phyloP scores from a whole-genome alignment of 2,329 filamentous ascomycete genomes.

The Byssochlamys sp. region DNA sequence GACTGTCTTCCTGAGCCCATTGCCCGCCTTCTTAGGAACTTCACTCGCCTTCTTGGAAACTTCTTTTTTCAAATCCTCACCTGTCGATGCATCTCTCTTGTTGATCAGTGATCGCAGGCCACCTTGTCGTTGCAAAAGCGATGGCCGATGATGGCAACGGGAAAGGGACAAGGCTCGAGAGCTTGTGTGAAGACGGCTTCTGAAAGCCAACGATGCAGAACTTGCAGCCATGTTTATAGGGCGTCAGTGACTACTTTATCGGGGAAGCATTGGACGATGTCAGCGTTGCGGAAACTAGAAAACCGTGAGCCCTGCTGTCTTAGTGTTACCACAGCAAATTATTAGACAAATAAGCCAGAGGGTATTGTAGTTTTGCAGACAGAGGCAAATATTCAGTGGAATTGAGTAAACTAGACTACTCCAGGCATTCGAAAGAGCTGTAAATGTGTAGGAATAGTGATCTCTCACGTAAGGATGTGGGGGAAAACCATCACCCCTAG shows the following conservation, averaged over 20 bases:
- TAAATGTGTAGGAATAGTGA: neutral
- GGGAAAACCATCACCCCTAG: neutral
- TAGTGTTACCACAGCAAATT: neutral
- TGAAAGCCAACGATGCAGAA: neutral
- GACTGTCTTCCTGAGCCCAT: conserved; percentile 19
- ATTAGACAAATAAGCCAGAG: neutral
- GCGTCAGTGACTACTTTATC: neutral
- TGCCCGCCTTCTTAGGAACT: conserved; percentile 16
- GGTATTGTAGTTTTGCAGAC: neutral
- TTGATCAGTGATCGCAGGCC: conserved; percentile 7
- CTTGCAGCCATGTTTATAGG: neutral
- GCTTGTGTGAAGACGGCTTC: conserved; percentile 3
- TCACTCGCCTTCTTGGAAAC: conserved; percentile 8
- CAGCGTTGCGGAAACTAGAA: neutral
- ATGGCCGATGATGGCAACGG: conserved; percentile 17
- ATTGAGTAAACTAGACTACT: neutral
- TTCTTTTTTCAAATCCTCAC: conserved; percentile 8
- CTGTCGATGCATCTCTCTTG: conserved; percentile 16
- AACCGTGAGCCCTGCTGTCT: neutral
- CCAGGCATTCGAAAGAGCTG: neutral
- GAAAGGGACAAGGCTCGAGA: conserved; percentile 15
- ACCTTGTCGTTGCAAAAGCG: conserved; percentile 10
- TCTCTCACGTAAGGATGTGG: neutral
- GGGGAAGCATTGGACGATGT: neutral
- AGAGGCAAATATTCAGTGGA: neutral